Conservation (phyloP, 345 rosid species). For the Barbarea vulgaris region DNA sequence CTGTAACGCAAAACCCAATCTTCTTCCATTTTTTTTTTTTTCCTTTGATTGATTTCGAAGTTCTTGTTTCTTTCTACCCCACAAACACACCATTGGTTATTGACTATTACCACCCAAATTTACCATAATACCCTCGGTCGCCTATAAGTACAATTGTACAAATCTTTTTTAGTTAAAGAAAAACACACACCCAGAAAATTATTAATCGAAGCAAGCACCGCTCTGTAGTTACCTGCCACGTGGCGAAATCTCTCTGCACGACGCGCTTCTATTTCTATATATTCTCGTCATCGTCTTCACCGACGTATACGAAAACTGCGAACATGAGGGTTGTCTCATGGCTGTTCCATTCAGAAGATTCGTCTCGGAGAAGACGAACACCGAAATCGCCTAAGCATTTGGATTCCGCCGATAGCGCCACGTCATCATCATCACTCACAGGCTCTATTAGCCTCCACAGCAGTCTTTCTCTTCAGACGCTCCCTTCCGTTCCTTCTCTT, state of each 20-base stretch:
- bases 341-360: conserved; percentile 39
- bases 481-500: conserved; percentile 79
- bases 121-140: conserved; percentile 15
- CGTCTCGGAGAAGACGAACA: conserved; percentile 14
- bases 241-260: conserved; percentile 34
- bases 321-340: conserved; percentile 56
- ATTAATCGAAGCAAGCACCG: not conserved
- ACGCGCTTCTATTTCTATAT: conserved; percentile 2
- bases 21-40: not conserved
- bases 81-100: conserved; percentile 23
- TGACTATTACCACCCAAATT: not conserved
- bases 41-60: conserved; percentile 1
- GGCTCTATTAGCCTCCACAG: conserved; percentile 54
- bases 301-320: not conserved
- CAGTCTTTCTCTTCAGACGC: conserved; percentile 76
- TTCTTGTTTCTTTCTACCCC: conserved; percentile 19
- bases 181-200: not conserved
- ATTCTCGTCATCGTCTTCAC: conserved; percentile 2
- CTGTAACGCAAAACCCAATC: conserved; percentile 38
- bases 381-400: conserved; percentile 30
- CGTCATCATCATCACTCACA: conserved; percentile 42
- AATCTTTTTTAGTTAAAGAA: not conserved
- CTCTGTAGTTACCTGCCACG: conserved; percentile 36
- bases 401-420: conserved; percentile 36
- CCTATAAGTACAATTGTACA: conserved; percentile 24